phyloP scores from a whole-genome alignment of 306 rosid genomes.

The Cucumis melo region DNA sequence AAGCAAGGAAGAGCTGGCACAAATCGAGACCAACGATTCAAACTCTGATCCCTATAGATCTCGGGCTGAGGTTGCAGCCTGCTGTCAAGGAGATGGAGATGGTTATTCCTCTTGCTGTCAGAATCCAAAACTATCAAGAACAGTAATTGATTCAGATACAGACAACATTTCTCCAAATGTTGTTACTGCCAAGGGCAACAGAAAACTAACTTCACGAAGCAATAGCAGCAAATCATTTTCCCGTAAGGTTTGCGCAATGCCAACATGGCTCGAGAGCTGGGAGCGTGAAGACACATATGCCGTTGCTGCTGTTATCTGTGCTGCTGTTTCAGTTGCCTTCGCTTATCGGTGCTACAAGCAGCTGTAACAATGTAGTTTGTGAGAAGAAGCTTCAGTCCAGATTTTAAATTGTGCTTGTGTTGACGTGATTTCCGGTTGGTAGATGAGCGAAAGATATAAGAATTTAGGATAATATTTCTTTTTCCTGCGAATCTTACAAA shows the following conservation, averaged over 20 bases:
- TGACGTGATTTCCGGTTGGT: not conserved
- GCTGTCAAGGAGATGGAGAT: conserved; percentile 45
- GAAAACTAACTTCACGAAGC: conserved; percentile 22
- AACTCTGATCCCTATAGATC: conserved; percentile 5
- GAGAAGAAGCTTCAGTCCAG: not conserved
- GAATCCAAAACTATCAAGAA: conserved; percentile 21
- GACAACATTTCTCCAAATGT: conserved; percentile 27
- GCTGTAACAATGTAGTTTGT: not conserved
- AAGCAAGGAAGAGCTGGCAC: conserved; percentile 13
- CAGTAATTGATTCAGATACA: conserved; percentile 16
- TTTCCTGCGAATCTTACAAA: not conserved
- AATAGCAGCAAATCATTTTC: conserved; percentile 41
- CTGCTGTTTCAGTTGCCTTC: conserved; percentile 59
- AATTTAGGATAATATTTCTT: not conserved
- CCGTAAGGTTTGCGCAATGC: conserved; percentile 43
- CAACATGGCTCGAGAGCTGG: conserved; percentile 80
- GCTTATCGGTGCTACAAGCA: conserved; percentile 86
- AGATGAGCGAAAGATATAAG: not conserved
- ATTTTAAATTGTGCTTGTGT: not conserved
- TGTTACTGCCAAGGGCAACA: conserved; percentile 19
- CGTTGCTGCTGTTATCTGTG: conserved; percentile 66
- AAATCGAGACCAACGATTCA: conserved; percentile 10
- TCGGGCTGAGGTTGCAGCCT: conserved; percentile 22
- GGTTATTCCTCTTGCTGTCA: conserved; percentile 35
- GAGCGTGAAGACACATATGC: conserved; percentile 85